Base-by-base conservation (phyloP, 1,284 basidiomycete genomes). In the Lentinus polychrous region DNA sequence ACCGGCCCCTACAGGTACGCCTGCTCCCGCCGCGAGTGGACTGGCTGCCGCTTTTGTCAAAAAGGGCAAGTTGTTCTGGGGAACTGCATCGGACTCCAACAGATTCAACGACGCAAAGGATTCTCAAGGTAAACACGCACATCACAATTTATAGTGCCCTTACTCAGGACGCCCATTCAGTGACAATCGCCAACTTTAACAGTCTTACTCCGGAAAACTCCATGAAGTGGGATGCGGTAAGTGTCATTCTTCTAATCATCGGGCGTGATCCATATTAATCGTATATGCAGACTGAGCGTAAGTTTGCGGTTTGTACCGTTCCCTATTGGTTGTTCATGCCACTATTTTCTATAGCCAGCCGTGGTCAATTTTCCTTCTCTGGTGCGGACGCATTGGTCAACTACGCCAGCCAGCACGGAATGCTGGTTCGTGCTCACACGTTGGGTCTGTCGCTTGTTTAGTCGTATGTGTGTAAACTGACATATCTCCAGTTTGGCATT, bases 401-500 rank as follows among this genome's bases (percentile, higher is more conserved):
- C 57, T 75, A 70, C 62, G 74, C 74, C 17, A 61, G 63, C 6
- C 63, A 67, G 39, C 73, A 76, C 55, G 67, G 68, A 33, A 71
- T 74, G 56, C 51, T 70, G 50, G 65, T 76, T 48, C 71, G 74
- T 52, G 75, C 72, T 8, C 73, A 75, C 57, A 75, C 73, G 10
- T 62, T 76, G 18, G 60, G 60, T 59, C 40, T 6, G 55, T 51
- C 8, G 8, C 18, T 23, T n/a, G 15, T n/a, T 43, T 24, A 32
- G 3, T 3, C 14, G 8, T 8, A 8, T 32, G 20, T 17, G 3
- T 22, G n/a, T 33, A 8, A 45, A 45, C 32, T 65, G n/a, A 12
- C 14, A 11, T 31, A 15, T 36, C 1, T 35, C 7, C 48, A 62
- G 73, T 75, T 43, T 77, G 75, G 74, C 70, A 74, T 60, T 69